phyloP scores from a whole-genome alignment of 805 yeast species.

The Candida glaebosa region DNA sequence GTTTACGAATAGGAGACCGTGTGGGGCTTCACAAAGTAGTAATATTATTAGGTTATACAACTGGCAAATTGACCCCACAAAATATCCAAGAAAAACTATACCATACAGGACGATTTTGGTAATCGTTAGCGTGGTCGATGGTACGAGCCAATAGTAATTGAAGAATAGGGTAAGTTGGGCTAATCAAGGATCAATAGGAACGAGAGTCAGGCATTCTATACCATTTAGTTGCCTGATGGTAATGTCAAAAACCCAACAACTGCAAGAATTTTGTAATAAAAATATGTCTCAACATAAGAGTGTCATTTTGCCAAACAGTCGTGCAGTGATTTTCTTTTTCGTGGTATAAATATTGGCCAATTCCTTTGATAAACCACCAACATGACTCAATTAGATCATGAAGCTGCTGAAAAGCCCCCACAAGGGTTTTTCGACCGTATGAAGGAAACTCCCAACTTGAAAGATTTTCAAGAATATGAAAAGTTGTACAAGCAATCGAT shows the following conservation, averaged over 20 bases:
- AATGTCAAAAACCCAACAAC: too few species aligned
- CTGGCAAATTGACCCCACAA: neutral
- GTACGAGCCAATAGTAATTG: too few species aligned
- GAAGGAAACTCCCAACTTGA: conserved; percentile 44
- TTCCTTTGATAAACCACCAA: neutral
- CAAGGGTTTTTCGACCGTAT: conserved; percentile 41
- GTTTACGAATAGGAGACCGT: neutral
- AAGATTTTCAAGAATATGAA: conserved; percentile 48
- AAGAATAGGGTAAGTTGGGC: too few species aligned
- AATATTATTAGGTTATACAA: neutral
- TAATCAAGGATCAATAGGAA: too few species aligned
- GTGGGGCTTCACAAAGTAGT: neutral
- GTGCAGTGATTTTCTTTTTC: neutral
- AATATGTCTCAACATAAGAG: too few species aligned
- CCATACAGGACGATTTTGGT: too few species aligned
- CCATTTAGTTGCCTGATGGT: too few species aligned
- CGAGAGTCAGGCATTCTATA: too few species aligned
- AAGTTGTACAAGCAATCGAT: conserved; percentile 53
- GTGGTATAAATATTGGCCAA: neutral
- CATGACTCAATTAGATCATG: conserved; percentile 26
- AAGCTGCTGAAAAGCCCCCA: conserved; percentile 30
- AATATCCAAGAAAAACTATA: neutral
- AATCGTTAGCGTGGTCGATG: too few species aligned
- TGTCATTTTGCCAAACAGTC: neutral
- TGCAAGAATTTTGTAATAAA: too few species aligned